Evolutionary conservation across 345 rosid genomes (phyloP).

Genomic region (Diplotaxis tenuifolia): DNA sequence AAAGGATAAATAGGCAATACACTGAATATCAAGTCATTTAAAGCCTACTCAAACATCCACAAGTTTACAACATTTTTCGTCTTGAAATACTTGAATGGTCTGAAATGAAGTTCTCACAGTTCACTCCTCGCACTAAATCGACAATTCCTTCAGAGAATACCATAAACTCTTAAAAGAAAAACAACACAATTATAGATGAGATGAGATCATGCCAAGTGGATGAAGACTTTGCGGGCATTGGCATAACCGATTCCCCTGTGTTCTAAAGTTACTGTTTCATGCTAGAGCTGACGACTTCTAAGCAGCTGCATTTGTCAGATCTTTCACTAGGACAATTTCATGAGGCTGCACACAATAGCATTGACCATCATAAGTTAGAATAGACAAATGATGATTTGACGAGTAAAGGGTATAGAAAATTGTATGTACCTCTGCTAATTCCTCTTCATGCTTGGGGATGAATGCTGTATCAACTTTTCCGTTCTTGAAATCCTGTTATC

Average conservation of each 20-base stretch:
- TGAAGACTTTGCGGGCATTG: conserved; percentile 3
- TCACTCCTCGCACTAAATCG: not conserved
- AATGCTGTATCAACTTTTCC: conserved; percentile 98
- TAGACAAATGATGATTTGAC: conserved; percentile 1
- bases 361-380: conserved; percentile 22
- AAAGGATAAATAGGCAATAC: not conserved
- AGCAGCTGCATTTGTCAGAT: conserved; percentile 34
- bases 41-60: not conserved
- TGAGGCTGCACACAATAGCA: conserved; percentile 31
- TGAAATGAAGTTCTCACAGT: not conserved
- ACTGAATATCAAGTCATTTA: conserved; percentile 6
- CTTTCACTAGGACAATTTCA: conserved; percentile 34
- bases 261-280: not conserved
- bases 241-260: not conserved
- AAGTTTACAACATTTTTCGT: not conserved
- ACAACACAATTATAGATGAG: not conserved
- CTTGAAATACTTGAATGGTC: not conserved
- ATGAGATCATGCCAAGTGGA: not conserved
- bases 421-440: conserved; percentile 63
- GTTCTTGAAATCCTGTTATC: conserved; percentile 76
- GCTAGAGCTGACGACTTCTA: conserved; percentile 5
- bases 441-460: conserved; percentile 91
- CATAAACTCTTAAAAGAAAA: not conserved
- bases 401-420: not conserved
- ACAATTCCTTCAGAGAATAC: not conserved